These are phyloP conservation scores for Coniochaeta sp. DNA, from an alignment of 2,329 filamentous ascomycete genomes.

Conservation along the genomic window DNA sequence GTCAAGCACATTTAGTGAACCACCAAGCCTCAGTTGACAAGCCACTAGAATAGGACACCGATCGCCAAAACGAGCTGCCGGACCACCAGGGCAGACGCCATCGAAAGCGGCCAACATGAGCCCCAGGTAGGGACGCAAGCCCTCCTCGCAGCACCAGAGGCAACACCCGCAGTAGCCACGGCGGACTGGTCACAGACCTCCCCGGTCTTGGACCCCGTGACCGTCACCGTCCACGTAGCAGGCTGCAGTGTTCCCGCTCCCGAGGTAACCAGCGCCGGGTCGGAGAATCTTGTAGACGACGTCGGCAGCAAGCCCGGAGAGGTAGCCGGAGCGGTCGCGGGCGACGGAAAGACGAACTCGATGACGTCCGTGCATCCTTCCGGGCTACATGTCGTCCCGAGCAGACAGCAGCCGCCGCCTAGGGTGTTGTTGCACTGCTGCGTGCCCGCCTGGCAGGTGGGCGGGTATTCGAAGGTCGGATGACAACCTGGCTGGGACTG, in stretches of 20 bases:
- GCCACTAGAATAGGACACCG: neutral
- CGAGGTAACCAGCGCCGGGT: neutral
- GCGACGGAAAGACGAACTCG: neutral
- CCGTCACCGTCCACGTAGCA: neutral
- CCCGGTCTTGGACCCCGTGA: neutral
- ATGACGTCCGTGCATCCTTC: neutral
- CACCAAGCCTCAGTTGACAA: too few relatives aligned
- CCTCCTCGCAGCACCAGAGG: neutral
- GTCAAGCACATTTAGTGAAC: too few relatives aligned
- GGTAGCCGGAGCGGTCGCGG: too few relatives aligned
- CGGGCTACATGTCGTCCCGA: neutral
- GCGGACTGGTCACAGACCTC: neutral
- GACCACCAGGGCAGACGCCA: neutral
- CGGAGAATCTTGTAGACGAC: neutral
- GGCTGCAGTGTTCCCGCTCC: neutral
- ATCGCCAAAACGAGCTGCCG: neutral
- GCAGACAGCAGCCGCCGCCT: neutral
- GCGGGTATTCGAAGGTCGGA: neutral
- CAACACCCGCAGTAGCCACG: neutral
- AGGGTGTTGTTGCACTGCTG: neutral
- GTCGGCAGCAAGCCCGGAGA: neutral
- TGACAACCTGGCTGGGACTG: neutral
- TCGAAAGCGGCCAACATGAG: neutral
- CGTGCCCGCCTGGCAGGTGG: neutral
- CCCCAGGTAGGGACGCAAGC: slow-evolving; percentile 34